Percentiles rank a stretch among this genome's conserved stretches.
Conservation (phyloP, 1,139 yeast species). For the Yamadazyma diospyri region DNA sequence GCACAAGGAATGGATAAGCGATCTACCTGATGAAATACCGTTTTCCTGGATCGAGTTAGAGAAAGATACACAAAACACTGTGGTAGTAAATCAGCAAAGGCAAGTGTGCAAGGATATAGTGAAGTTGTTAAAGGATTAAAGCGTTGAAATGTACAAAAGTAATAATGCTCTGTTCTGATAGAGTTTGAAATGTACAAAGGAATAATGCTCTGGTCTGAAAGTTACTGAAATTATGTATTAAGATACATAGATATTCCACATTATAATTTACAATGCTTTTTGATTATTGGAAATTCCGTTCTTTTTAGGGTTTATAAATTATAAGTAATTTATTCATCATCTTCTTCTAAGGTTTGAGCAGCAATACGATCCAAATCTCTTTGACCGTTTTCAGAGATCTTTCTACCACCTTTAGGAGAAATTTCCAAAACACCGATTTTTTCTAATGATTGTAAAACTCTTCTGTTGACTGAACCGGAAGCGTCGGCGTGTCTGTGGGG, state of each 20-base stretch:
- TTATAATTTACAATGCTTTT: conserved; percentile 18
- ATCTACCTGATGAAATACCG: conserved; percentile 57
- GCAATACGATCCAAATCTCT: conserved; percentile 99
- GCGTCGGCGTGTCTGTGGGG: conserved; percentile 99
- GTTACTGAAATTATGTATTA: conserved; percentile 11
- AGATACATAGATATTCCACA: conserved; percentile 10
- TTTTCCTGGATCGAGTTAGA: conserved; percentile 62
- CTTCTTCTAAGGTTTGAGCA: conserved; percentile 96
- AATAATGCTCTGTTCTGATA: too few relatives aligned
- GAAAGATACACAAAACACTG: conserved; percentile 33
- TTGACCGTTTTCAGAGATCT: conserved; percentile 99
- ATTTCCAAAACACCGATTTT: conserved; percentile 96
- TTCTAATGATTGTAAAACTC: conserved; percentile 95
- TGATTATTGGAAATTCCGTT: conserved; percentile 7
- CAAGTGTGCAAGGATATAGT: conserved; percentile 12
- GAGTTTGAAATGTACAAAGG: conserved; percentile 5
- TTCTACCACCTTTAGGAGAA: conserved; percentile 99
- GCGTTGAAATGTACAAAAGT: too few relatives aligned
- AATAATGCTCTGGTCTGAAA: too few relatives aligned
- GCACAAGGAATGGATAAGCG: conserved; percentile 50
- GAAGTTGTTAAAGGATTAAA: not conserved
- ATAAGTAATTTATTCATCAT: conserved; percentile 54
- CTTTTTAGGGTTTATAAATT: conserved; percentile 5
- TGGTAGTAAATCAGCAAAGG: conserved; percentile 19
- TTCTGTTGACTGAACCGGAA: conserved; percentile 99